Evolutionary conservation across 371 early-diverging fungal species (phyloP).

Genomic region (Syncephalastrum racemosum): DNA sequence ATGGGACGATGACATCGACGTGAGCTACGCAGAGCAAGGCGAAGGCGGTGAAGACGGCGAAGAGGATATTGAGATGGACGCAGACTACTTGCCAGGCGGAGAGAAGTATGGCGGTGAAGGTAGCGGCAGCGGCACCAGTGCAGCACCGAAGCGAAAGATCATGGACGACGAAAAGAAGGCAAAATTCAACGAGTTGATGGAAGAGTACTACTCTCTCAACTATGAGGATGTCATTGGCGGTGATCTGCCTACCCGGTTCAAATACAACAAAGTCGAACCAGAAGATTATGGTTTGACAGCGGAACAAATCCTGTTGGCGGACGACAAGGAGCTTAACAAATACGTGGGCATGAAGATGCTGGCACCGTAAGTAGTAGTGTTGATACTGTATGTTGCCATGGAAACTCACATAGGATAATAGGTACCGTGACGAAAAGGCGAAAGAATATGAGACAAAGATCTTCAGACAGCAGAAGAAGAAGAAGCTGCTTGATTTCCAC

Average conservation of each 20-base stretch:
- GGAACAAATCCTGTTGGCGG: conserved; percentile 86
- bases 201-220: conserved; percentile 90
- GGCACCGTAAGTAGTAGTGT: conserved; percentile 71
- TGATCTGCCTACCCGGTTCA: conserved; percentile 86
- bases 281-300: conserved; percentile 76
- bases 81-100: conserved; percentile 82
- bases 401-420: not conserved
- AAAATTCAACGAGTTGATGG: conserved; percentile 64
- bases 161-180: conserved; percentile 16
- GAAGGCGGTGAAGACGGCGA: conserved; percentile 24
- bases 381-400: not conserved
- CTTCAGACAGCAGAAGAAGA: conserved; percentile 8
- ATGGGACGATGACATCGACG: conserved; percentile 81
- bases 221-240: conserved; percentile 94
- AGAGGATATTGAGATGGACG: conserved; percentile 84
- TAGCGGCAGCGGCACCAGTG: not conserved
- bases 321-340: conserved; percentile 87
- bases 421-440: conserved; percentile 12
- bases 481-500: conserved; percentile 6
- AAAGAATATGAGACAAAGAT: conserved; percentile 5
- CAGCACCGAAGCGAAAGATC: conserved; percentile 29
- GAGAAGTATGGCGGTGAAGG: conserved; percentile 37
- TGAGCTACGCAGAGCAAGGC: conserved; percentile 19
- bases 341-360: conserved; percentile 82
- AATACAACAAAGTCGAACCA: conserved; percentile 79